Evolutionary conservation across 257 asterid species (phyloP).

Genomic region (Nicotiana otophora): DNA sequence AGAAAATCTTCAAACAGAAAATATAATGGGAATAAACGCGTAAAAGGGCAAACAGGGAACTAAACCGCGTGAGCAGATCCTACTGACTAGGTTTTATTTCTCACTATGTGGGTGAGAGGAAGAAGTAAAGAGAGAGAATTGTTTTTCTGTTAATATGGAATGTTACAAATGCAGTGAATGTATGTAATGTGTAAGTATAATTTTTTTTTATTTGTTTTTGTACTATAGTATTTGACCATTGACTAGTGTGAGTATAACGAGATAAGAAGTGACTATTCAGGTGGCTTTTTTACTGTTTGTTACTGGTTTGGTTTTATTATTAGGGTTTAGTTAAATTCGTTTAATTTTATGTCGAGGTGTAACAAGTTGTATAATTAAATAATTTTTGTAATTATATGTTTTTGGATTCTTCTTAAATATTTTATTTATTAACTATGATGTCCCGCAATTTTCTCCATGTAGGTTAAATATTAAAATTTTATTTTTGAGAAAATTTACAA

Average conservation of each 20-base stretch:
- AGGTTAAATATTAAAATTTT: no score
- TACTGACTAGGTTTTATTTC: neutral
- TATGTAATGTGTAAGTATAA: neutral
- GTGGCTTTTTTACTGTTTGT: neutral
- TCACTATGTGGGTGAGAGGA: neutral
- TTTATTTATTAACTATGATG: no score
- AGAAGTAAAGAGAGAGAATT: neutral
- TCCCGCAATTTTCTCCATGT: no score
- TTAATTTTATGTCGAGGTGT: no score
- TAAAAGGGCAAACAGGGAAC: neutral
- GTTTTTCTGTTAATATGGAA: neutral
- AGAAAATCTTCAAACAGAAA: neutral
- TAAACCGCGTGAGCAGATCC: slow-evolving; percentile 16
- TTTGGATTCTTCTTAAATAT: no score
- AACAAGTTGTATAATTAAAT: no score
- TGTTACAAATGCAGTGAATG: slow-evolving; percentile 1
- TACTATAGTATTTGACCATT: neutral
- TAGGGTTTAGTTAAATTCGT: no score
- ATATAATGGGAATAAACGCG: neutral
- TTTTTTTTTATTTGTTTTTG: neutral
- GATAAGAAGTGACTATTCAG: neutral
- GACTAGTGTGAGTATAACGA: neutral
- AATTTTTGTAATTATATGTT: no score
- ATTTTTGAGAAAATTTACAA: no score
- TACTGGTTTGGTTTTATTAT: neutral